Conservation (phyloP, 108 stramenopile species). For the Nitzschia inconspicua region DNA sequence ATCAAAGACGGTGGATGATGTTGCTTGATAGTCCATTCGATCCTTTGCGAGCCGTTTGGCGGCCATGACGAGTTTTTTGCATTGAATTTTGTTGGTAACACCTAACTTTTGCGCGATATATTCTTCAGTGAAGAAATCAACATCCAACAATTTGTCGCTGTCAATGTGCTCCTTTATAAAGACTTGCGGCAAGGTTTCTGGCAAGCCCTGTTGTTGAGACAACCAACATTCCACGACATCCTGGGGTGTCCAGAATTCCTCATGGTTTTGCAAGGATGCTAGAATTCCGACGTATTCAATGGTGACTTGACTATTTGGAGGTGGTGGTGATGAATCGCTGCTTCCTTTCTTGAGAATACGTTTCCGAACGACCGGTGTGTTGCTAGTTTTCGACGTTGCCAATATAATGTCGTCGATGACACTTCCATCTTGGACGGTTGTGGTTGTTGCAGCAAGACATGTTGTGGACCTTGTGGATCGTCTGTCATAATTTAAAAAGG, state of each 20-base stretch:
- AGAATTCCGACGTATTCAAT: too few species aligned
- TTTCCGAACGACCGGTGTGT: too few species aligned
- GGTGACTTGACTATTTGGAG: too few species aligned
- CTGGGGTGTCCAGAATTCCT: conserved; percentile 44
- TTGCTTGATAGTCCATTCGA: conserved; percentile 25
- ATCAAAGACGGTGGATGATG: conserved; percentile 54
- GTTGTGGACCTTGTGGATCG: too few species aligned
- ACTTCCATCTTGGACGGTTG: too few species aligned
- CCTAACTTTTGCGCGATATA: conserved; percentile 34
- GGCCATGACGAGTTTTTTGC: conserved; percentile 70
- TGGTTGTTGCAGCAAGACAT: too few species aligned
- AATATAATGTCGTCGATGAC: too few species aligned
- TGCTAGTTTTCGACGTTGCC: too few species aligned
- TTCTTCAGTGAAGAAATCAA: conserved; percentile 45
- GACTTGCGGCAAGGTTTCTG: background rate
- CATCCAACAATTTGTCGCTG: conserved; percentile 32
- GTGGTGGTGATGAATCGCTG: too few species aligned
- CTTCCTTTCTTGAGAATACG: too few species aligned
- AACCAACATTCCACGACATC: conserved; percentile 64
- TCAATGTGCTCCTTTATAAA: conserved; percentile 42
- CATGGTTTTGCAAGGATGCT: too few species aligned
- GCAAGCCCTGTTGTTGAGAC: conserved; percentile 47
- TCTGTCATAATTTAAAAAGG: too few species aligned
- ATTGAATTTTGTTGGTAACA: conserved; percentile 44
- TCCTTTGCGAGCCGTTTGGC: conserved; percentile 33